Evolutionary conservation across 2,329 filamentous ascomycete species (phyloP), one percentile per base, ranked within the genome.

Genomic region (Teratosphaeria gauchensis): DNA sequence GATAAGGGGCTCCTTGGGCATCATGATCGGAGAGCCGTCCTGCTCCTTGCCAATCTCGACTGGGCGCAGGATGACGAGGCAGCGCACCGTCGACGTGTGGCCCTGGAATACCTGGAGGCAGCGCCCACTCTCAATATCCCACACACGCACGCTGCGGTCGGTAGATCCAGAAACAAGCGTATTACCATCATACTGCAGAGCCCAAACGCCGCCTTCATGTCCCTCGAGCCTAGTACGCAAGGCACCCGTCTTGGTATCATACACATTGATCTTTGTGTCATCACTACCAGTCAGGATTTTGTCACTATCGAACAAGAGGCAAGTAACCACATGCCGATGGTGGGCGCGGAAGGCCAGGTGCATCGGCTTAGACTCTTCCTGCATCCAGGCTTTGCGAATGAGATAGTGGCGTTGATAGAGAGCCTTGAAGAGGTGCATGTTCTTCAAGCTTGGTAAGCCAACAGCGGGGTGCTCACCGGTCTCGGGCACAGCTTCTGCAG

Each of bases 201-300:
- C 94, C 94, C 94, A 99, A 1, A 99, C 94, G 53, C 94, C 94
- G 35, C 94, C 94, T 73, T 99, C 94, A 66, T 99, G 94, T 1
- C 94, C 94, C 68, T 92, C 87, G 2, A 99, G 83, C 63, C 88
- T 90, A 69, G 85, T 90, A 54, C 89, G 84, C 38, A 96, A 76
- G 63, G 88, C 88, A 59, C 94, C 94, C 0, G 92, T 96, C 75
- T 94, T 95, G 12, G 94, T 97, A 70, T 97, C 92, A 73, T 97
- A 99, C 33, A 99, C 91, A 68, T 99, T 92, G 68, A 99, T 99
- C 62, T 96, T 86, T 3, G 92, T 96, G 71, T 99, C 94, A 71
- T 99, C 94, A 69, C 92, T 97, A 30, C 94, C 94, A 1, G 94
- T 99, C 65, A 99, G 82, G 65, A 99, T 96, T 75, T 97, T 97